Evolutionary conservation across 2,329 filamentous ascomycete genomes (phyloP).

Genomic region (Ambrosiella cleistominuta): DNA sequence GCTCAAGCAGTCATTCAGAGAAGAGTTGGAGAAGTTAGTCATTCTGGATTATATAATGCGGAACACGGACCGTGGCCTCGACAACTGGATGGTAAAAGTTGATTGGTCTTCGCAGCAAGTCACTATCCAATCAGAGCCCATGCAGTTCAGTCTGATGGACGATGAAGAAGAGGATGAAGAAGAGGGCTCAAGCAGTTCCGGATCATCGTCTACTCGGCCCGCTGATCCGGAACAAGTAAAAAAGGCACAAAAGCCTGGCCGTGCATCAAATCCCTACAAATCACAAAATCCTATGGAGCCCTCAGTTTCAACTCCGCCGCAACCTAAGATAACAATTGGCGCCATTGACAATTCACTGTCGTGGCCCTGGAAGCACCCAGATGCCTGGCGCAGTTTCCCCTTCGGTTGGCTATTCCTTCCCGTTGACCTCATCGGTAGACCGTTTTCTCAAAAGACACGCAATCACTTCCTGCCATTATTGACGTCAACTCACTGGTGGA

Average conservation of each 20-base stretch:
- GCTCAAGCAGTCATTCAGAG: slow-evolving; percentile 79
- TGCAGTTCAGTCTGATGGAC: slow-evolving; percentile 44
- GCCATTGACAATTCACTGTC: slow-evolving; percentile 97
- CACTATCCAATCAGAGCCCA: slow-evolving; percentile 69
- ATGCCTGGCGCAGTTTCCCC: slow-evolving; percentile 80
- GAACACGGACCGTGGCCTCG: slow-evolving; percentile 87
- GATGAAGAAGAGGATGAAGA: slow-evolving; percentile 26
- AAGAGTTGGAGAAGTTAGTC: slow-evolving; percentile 91
- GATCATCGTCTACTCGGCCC: slow-evolving; percentile 31
- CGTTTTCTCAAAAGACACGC: slow-evolving; percentile 84
- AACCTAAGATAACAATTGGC: slow-evolving; percentile 56
- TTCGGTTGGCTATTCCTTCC: slow-evolving; percentile 98
- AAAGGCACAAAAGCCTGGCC: slow-evolving; percentile 20
- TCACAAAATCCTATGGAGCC: slow-evolving; percentile 74
- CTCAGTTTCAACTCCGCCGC: slow-evolving; percentile 23
- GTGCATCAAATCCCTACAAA: slow-evolving; percentile 49
- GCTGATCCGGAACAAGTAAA: slow-evolving; percentile 27
- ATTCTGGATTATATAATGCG: slow-evolving; percentile 98
- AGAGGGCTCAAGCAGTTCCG: slow-evolving; percentile 21
- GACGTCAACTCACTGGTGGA: slow-evolving; percentile 94
- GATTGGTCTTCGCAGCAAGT: slow-evolving; percentile 71
- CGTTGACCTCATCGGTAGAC: slow-evolving; percentile 86
- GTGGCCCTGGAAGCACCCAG: slow-evolving; percentile 98
- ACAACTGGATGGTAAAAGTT: slow-evolving; percentile 99
- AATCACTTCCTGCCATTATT: slow-evolving; percentile 92